Conservation (phyloP, 169 alveolate species). For the Eimeria falciformis region DNA sequence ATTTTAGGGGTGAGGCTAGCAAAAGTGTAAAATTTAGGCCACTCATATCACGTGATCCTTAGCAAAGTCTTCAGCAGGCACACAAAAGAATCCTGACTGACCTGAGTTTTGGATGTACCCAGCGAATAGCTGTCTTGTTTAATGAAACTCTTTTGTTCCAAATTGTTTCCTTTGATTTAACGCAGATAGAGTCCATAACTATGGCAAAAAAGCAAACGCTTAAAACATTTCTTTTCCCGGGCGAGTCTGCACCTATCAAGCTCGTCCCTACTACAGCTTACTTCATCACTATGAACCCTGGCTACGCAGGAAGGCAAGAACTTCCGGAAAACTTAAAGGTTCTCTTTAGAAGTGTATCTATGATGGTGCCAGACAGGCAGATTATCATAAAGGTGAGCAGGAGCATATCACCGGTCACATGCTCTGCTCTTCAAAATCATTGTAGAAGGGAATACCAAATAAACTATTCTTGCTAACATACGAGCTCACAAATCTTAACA, state of each 20-base stretch:
- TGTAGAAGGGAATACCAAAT: neutral
- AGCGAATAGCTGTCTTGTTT: too few species aligned
- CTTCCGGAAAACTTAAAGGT: constrained; percentile 96
- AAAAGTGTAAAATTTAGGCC: neutral
- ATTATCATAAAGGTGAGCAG: constrained; percentile 90
- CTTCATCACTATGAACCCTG: constrained; percentile 97
- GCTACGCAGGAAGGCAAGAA: constrained; percentile 96
- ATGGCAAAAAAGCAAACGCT: constrained; percentile 91
- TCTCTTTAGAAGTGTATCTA: constrained; percentile 95
- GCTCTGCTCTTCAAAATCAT: too few species aligned
- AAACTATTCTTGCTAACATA: neutral
- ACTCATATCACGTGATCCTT: too few species aligned
- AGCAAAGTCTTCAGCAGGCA: too few species aligned
- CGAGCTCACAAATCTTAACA: neutral
- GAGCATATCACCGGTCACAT: neutral
- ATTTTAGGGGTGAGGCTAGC: neutral
- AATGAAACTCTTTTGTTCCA: too few species aligned
- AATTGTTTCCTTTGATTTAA: neutral
- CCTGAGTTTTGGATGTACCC: too few species aligned
- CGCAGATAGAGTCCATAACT: constrained; percentile 91
- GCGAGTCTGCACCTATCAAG: constrained; percentile 90
- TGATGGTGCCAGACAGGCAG: constrained; percentile 98
- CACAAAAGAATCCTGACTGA: too few species aligned
- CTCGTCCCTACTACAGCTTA: constrained; percentile 91
- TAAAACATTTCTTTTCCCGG: constrained; percentile 93